Conservation (phyloP, 331 rosid species). For the Quercus phellos region DNA sequence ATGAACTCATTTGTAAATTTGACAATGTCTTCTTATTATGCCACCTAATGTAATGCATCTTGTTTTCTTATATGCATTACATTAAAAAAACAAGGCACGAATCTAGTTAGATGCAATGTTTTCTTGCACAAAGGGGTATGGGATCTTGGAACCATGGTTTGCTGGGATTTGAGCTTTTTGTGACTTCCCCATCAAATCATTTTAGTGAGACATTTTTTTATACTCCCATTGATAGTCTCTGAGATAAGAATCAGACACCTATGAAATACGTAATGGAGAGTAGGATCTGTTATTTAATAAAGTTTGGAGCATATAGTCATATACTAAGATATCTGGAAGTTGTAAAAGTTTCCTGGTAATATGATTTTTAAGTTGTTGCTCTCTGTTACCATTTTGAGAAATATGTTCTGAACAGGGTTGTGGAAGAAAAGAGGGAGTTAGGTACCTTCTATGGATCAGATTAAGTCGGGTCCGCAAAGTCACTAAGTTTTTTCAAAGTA, state of each 20-base stretch:
- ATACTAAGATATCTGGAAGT: background rate
- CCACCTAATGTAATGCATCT: no score
- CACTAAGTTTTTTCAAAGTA: conserved; percentile 35
- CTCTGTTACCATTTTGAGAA: conserved; percentile 4
- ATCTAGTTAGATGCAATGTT: background rate
- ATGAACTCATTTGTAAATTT: background rate
- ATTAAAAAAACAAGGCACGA: background rate
- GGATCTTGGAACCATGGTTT: background rate
- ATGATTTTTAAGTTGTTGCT: conserved; percentile 1
- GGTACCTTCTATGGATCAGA: conserved; percentile 90
- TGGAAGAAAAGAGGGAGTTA: conserved; percentile 72
- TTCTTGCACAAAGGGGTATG: background rate
- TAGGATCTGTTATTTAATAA: background rate
- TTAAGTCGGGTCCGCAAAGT: conserved; percentile 70
- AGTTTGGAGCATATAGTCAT: conserved; percentile 5
- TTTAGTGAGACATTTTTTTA: background rate
- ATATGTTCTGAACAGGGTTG: conserved; percentile 46
- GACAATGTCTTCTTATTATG: no score
- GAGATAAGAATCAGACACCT: background rate
- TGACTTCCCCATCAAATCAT: background rate
- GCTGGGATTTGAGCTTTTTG: background rate
- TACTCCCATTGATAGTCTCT: background rate
- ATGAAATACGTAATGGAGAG: background rate
- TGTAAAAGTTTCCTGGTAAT: conserved; percentile 8
- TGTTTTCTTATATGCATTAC: no score